Base-by-base conservation (phyloP, 148 eudicot genomes). In the Amaranthus hypochondriacus region DNA sequence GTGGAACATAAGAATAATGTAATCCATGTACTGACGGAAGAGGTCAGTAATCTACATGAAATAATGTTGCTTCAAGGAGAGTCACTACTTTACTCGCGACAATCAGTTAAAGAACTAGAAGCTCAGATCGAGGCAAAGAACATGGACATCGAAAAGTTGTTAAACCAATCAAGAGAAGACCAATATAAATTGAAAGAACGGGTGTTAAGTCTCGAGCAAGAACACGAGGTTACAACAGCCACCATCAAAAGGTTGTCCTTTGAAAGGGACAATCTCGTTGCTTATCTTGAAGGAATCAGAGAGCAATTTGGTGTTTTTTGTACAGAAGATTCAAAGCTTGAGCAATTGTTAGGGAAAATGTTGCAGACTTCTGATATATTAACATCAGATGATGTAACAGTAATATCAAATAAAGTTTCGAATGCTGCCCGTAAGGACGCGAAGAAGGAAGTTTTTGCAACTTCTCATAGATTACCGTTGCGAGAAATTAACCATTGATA, bases 181-280 rank as follows among this genome's bases (percentile, higher is more conserved):
- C 75, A 72, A 6, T 72, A 4, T 51, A 61, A 68, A 59, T 67
- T 73, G 69, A 80, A 81, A 62, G 75, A 56, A 53, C 42, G 54
- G 59, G 80, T 86, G 43, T 62, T 76, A 73, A 80, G 79, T 47
- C 87, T 82, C 18, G 79, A 86, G 81, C 77, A 51, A 12, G 74
- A 81, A 57, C 82, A 77, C 39, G 72, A 54, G 76, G 75, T 60
- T 76, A 68, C 78, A 69, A 56, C 62, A 49, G 76, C 80, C 69
- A 72, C 75, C 68, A 75, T 83, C 62, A 77, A 11, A 64, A 83
- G 77, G 14, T 50, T 84, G 64, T 83, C 76, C 14, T 39, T 14
- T 0, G 85, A 85, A 53, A 85, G 79, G 80, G 92, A 87, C 13
- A 68, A 75, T 69, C 68, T 91, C 75, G 53, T 87, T 64, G 55